Conservation (phyloP, 768 basidiomycete species). For the Mycena venus region DNA sequence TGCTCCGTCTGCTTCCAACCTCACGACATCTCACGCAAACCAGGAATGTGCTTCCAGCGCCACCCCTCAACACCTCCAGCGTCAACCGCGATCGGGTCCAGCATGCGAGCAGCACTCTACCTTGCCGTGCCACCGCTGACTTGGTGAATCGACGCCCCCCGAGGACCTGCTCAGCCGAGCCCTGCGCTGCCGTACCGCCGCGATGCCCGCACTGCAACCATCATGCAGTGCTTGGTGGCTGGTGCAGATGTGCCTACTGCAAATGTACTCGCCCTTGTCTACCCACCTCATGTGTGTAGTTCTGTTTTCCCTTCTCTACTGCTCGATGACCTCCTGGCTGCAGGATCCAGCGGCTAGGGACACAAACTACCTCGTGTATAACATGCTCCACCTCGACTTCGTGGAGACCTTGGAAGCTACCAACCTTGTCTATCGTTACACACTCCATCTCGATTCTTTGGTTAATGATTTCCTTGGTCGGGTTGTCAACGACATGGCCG, state of each 20-base stretch:
- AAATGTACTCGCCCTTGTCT: neutral
- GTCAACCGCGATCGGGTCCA: neutral
- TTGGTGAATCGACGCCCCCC: neutral
- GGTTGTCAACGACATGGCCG: neutral
- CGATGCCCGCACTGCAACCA: neutral
- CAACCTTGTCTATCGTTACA: neutral
- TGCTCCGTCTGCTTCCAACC: neutral
- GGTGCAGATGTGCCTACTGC: neutral
- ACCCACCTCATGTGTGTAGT: neutral
- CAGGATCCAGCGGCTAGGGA: neutral
- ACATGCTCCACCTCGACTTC: neutral
- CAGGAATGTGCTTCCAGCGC: too few species aligned
- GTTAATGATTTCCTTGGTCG: neutral
- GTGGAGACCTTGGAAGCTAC: neutral
- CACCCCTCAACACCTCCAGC: neutral
- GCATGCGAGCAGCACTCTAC: neutral
- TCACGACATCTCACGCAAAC: too few species aligned
- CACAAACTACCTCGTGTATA: neutral
- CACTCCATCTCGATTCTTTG: neutral
- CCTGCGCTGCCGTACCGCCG: neutral
- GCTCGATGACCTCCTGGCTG: neutral
- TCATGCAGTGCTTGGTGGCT: neutral
- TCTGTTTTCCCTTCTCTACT: neutral
- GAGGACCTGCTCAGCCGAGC: neutral
- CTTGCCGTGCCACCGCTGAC: neutral